phyloP scores from a whole-genome alignment of 1,284 basidiomycete species.

The Naganishia cerealis region DNA sequence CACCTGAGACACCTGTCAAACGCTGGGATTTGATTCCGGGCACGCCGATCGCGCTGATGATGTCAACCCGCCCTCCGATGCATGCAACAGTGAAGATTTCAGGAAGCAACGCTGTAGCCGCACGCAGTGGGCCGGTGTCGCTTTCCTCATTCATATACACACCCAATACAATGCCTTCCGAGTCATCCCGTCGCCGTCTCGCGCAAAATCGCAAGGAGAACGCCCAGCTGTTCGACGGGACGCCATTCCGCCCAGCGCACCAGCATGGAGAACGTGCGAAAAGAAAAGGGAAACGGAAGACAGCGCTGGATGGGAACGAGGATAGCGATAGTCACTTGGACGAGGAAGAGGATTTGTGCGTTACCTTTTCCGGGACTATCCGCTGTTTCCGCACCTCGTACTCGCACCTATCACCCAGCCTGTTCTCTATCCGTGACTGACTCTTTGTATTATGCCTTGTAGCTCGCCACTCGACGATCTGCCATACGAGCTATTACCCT shows the following conservation, averaged over 20 bases:
- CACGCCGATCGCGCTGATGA: not conserved
- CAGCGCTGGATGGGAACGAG: not conserved
- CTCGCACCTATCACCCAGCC: not conserved
- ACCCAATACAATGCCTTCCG: conserved; percentile 7
- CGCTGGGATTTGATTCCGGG: not conserved
- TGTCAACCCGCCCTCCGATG: not conserved
- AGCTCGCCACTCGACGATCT: conserved; percentile 42
- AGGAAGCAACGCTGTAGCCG: not conserved
- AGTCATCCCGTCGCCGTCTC: conserved; percentile 6
- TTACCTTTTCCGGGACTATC: not conserved
- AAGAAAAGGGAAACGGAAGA: conserved; percentile 37
- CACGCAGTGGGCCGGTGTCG: too few species aligned
- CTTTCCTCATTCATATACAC: not conserved
- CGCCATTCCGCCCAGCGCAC: conserved; percentile 26
- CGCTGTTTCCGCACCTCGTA: not conserved
- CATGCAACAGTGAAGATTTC: not conserved
- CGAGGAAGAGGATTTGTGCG: conserved; percentile 35
- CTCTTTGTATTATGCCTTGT: not conserved
- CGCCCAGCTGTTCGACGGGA: conserved; percentile 13
- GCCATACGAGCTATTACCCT: conserved; percentile 47
- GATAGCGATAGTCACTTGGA: conserved; percentile 33
- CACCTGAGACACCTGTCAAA: too few species aligned
- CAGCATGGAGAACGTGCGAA: conserved; percentile 27
- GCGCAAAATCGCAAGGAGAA: conserved; percentile 1
- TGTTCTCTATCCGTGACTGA: not conserved